phyloP scores from a whole-genome alignment of 768 basidiomycete species.

The Suillus fuscotomentosus region DNA sequence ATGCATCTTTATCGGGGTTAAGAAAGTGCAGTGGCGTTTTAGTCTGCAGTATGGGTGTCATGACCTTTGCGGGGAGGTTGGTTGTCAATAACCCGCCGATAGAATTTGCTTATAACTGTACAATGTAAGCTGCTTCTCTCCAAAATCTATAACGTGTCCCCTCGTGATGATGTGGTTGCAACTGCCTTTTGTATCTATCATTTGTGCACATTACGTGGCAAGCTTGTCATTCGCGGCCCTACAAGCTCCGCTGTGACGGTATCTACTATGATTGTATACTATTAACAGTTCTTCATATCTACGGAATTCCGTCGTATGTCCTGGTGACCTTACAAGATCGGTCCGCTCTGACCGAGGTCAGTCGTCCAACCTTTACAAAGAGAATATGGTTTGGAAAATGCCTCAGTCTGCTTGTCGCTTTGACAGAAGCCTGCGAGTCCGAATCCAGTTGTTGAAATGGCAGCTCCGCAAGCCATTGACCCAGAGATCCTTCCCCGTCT shows the following conservation, averaged over 20 bases:
- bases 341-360: conserved; percentile 6
- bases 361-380: background rate
- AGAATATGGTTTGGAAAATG: background rate
- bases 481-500: conserved; percentile 55
- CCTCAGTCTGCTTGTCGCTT: background rate
- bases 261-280: background rate
- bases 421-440: background rate
- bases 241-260: background rate
- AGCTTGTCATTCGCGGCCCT: background rate
- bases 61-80: conserved; percentile 7
- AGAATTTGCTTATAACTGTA: background rate
- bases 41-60: conserved; percentile 39
- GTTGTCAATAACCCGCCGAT: background rate
- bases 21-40: conserved; percentile 42
- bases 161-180: background rate
- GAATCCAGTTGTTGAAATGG: conserved; percentile 13
- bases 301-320: conserved; percentile 6
- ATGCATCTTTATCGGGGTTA: conserved; percentile 44
- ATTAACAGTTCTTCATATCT: background rate
- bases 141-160: background rate
- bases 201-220: background rate
- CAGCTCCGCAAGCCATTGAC: conserved; percentile 51
- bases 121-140: background rate
- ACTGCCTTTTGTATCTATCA: background rate
- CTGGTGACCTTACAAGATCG: conserved; percentile 6